phyloP scores from a whole-genome alignment of 2,329 filamentous ascomycete genomes.

The Dactylellina leptospora region DNA sequence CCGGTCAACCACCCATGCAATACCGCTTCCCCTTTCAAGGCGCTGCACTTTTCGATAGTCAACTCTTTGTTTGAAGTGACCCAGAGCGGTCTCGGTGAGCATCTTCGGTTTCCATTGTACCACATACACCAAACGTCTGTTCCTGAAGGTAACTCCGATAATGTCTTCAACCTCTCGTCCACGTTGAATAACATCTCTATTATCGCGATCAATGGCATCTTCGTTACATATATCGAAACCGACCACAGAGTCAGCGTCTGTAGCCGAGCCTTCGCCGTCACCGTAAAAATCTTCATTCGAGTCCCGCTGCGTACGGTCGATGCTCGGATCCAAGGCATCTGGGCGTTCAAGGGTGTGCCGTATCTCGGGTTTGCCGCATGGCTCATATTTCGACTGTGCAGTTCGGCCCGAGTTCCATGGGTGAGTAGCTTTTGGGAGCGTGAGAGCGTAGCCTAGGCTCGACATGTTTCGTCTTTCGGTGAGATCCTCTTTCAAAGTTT shows the following conservation, averaged over 20 bases:
- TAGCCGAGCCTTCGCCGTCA: not conserved
- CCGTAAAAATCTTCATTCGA: not conserved
- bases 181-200: not conserved
- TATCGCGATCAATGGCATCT: not conserved
- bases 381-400: not conserved
- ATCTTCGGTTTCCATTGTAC: constrained; percentile 1
- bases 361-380: not conserved
- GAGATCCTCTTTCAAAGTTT: not conserved
- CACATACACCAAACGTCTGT: not conserved
- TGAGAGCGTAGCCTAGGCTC: not conserved
- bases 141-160: not conserved
- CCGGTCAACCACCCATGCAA: not conserved
- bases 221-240: not conserved
- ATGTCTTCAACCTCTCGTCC: not conserved
- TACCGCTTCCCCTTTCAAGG: not conserved
- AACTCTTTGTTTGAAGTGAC: not conserved
- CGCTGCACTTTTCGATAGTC: not conserved
- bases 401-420: not conserved
- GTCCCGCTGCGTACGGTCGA: not conserved
- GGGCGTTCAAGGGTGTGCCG: not conserved
- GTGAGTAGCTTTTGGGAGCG: not conserved
- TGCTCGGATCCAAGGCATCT: too few species aligned
- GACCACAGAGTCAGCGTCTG: not conserved
- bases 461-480: not conserved
- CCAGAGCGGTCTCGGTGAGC: constrained; percentile 1